A percentile compares a stretch with the other conserved stretches of the same genome.
Conservation (phyloP, 2,329 filamentous ascomycete genomes). For the Lecanoromycetidae sp. region DNA sequence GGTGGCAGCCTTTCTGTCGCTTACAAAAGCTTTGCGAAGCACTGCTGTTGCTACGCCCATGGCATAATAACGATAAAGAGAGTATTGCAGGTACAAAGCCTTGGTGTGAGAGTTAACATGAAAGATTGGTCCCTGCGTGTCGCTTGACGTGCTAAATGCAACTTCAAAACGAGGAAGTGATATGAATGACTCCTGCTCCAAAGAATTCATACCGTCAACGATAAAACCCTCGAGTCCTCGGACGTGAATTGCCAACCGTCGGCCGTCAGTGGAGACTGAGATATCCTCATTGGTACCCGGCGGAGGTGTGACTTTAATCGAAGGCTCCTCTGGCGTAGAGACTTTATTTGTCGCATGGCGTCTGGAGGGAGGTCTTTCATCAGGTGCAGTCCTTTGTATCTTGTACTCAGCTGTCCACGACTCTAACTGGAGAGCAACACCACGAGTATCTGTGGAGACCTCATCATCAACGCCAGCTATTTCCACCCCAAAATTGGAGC, state of each 20-base stretch:
- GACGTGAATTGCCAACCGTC: conserved; percentile 67
- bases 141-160: conserved; percentile 70
- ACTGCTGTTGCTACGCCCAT: conserved; percentile 70
- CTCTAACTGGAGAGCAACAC: conserved; percentile 75
- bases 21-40: conserved; percentile 53
- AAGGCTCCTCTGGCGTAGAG: conserved; percentile 56
- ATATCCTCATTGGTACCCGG: conserved; percentile 29
- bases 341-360: conserved; percentile 65
- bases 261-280: conserved; percentile 54
- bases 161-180: conserved; percentile 79
- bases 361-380: conserved; percentile 46
- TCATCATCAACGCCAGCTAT: conserved; percentile 76
- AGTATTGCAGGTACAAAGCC: conserved; percentile 74
- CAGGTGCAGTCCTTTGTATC: conserved; percentile 59
- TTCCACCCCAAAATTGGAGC: conserved; percentile 79
- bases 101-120: conserved; percentile 73
- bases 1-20: conserved; percentile 5
- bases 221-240: conserved; percentile 81
- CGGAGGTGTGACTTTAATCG: conserved; percentile 41
- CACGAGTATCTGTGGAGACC: conserved; percentile 70
- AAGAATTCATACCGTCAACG: conserved; percentile 72
- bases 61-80: conserved; percentile 84
- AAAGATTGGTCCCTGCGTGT: conserved; percentile 75
- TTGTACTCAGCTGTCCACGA: conserved; percentile 83
- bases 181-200: conserved; percentile 76